Conservation (phyloP, 495 filamentous ascomycete species). For the Xylaria venustula region DNA sequence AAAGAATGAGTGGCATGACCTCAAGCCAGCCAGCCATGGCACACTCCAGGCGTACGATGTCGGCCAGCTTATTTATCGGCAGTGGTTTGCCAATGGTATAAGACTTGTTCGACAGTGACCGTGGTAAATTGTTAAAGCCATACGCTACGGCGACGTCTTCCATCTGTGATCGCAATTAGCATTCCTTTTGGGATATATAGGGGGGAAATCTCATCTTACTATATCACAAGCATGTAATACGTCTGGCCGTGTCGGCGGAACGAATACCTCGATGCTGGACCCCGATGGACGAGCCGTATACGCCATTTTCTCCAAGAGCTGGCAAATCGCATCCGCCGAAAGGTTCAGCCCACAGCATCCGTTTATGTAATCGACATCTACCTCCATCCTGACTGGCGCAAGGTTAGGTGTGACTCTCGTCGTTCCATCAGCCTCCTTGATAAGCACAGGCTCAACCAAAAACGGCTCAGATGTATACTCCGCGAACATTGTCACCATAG, state of each 20-base stretch:
- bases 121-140: constrained; percentile 91
- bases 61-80: constrained; percentile 87
- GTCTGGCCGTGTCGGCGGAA: constrained; percentile 89
- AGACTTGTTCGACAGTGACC: constrained; percentile 71
- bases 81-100: constrained; percentile 80
- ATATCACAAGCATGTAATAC: constrained; percentile 96
- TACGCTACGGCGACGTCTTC: constrained; percentile 95
- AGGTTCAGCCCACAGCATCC: constrained; percentile 80
- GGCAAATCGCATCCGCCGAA: constrained; percentile 67
- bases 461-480: constrained; percentile 84
- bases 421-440: constrained; percentile 84
- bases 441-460: constrained; percentile 89
- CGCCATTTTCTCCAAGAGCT: constrained; percentile 81
- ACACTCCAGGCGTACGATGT: constrained; percentile 86
- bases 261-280: constrained; percentile 70
- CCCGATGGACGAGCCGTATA: constrained; percentile 62
- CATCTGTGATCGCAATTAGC: constrained; percentile 53
- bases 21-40: constrained; percentile 96
- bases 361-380: constrained; percentile 90
- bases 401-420: constrained; percentile 79
- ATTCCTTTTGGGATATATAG: background rate
- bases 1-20: constrained; percentile 94
- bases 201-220: background rate
- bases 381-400: constrained; percentile 68
- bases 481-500: constrained; percentile 96